Percentiles rank a stretch among this genome's conserved stretches.
These are phyloP conservation scores for Cyphellophora attinorum DNA, from an alignment of 2,329 filamentous ascomycete genomes.

Conservation along the genomic window DNA sequence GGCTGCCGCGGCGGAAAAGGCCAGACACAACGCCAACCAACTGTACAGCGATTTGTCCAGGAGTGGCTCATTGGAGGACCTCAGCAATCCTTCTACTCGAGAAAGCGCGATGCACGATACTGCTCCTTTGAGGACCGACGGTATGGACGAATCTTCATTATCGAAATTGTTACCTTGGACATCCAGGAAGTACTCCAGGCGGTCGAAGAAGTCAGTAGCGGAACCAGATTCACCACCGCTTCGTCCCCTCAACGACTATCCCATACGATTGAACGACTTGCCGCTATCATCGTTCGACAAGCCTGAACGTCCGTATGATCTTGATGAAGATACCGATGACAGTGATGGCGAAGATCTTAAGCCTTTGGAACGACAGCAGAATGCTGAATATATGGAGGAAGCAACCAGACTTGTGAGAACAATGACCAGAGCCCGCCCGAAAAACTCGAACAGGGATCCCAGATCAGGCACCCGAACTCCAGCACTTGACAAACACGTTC, in stretches of 20 bases:
- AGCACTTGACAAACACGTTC: constrained; percentile 11
- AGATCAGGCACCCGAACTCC: constrained; percentile 13
- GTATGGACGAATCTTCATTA: not conserved
- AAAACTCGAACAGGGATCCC: constrained; percentile 4
- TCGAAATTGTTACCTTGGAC: too few species aligned
- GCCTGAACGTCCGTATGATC: constrained; percentile 15
- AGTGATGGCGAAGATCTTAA: constrained; percentile 10
- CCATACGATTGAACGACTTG: constrained; percentile 15
- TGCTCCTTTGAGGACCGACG: not conserved
- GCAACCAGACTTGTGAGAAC: constrained; percentile 12
- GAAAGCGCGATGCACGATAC: not conserved
- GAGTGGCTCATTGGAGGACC: not conserved
- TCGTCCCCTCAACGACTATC: not conserved
- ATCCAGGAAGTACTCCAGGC: too few species aligned
- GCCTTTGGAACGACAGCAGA: constrained; percentile 6
- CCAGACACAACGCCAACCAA: not conserved
- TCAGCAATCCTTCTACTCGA: too few species aligned
- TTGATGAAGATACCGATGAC: constrained; percentile 18
- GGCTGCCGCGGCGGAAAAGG: not conserved
- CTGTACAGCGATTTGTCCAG: not conserved
- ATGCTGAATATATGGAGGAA: constrained; percentile 14
- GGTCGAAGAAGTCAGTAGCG: not conserved
- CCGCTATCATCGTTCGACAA: constrained; percentile 16
- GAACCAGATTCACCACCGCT: not conserved
- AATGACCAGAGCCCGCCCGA: constrained; percentile 8